Percentiles rank a stretch among this genome's conserved stretches.
phyloP scores from a whole-genome alignment of 2,329 filamentous ascomycete genomes.

The Podosphaera leucotricha region DNA sequence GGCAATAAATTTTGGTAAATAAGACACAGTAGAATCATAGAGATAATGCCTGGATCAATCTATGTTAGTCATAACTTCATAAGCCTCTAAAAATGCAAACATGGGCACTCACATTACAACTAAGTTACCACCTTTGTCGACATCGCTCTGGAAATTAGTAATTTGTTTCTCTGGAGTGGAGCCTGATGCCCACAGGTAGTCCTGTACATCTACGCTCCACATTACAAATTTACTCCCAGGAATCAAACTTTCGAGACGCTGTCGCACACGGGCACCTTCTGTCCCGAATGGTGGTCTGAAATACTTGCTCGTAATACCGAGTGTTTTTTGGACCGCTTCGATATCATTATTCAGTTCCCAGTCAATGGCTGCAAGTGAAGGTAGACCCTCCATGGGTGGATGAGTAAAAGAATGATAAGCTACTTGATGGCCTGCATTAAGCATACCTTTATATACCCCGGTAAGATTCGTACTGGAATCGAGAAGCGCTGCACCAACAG shows the following conservation, averaged over 20 bases:
- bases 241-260: constrained; percentile 30
- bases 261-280: constrained; percentile 40
- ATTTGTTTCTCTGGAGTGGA: constrained; percentile 41
- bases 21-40: constrained; percentile 37
- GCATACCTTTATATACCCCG: constrained; percentile 39
- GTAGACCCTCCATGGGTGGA: constrained; percentile 38
- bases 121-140: constrained; percentile 35
- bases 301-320: constrained; percentile 24
- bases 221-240: constrained; percentile 34
- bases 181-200: constrained; percentile 42
- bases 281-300: constrained; percentile 49
- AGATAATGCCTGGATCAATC: constrained; percentile 33
- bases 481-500: constrained; percentile 37
- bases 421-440: constrained; percentile 38
- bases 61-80: neutral
- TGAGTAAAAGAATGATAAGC: constrained; percentile 46
- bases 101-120: constrained; percentile 22
- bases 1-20: constrained; percentile 39
- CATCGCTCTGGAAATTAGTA: constrained; percentile 38
- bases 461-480: constrained; percentile 36
- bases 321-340: constrained; percentile 19
- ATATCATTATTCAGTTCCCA: constrained; percentile 38
- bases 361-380: constrained; percentile 28
- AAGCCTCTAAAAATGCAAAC: neutral
- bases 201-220: constrained; percentile 49